Percentiles rank a stretch among this genome's conserved stretches.
Evolutionary conservation across 164 flowering plant genomes (phyloP).

Genomic region (Aristolochia fimbriata): DNA sequence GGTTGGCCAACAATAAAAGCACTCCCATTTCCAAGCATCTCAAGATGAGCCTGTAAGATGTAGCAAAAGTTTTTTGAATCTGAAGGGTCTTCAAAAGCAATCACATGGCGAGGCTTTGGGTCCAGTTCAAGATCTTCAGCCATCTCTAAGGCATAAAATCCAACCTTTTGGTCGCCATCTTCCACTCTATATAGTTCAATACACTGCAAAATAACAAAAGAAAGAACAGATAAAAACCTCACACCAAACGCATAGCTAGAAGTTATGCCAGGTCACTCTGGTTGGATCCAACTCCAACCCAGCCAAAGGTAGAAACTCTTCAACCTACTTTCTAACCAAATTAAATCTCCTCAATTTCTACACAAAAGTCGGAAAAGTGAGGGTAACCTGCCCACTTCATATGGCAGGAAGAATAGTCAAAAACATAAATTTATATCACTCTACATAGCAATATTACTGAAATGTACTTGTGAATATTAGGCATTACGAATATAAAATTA

Average conservation of each 20-base stretch:
- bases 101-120: constrained; percentile 77
- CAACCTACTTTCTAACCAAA: too few species aligned
- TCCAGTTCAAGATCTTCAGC: constrained; percentile 82
- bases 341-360: too few species aligned
- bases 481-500: too few species aligned
- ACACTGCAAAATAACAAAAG: constrained; percentile 49
- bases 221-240: constrained; percentile 3
- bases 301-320: too few species aligned
- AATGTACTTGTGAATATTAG: too few species aligned
- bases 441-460: too few species aligned
- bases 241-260: neutral
- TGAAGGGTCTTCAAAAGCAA: constrained; percentile 73
- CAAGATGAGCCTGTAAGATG: constrained; percentile 80
- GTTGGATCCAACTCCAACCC: too few species aligned
- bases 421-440: too few species aligned
- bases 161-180: constrained; percentile 43
- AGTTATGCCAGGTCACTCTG: neutral
- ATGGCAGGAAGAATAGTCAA: too few species aligned
- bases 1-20: constrained; percentile 78
- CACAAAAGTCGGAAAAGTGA: too few species aligned
- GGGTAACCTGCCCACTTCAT: too few species aligned
- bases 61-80: constrained; percentile 78
- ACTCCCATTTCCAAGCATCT: constrained; percentile 74
- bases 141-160: constrained; percentile 92
- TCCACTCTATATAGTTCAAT: constrained; percentile 65